These are phyloP conservation scores for Cyamopsis tetragonoloba DNA, from an alignment of 306 rosid genomes.

Conservation along the genomic window DNA sequence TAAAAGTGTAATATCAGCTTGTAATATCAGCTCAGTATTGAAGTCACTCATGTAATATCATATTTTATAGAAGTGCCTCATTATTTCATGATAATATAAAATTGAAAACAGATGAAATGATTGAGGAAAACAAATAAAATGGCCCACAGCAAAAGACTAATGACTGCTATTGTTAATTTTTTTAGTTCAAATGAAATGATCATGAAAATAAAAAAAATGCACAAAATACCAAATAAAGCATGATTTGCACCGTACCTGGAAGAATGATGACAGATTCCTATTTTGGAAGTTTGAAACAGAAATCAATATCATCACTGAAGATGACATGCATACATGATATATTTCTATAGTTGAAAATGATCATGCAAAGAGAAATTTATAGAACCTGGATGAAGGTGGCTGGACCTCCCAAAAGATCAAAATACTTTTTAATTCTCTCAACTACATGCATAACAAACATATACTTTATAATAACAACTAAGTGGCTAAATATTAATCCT, in stretches of 20 bases:
- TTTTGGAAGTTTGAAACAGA: conserved; percentile 92
- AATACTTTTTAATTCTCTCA: conserved; percentile 78
- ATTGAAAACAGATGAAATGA: neutral
- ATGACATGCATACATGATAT: neutral
- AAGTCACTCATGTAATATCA: too few relatives aligned
- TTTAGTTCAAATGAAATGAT: neutral
- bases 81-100: neutral
- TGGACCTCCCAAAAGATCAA: conserved; percentile 86
- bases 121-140: neutral
- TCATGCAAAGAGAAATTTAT: neutral
- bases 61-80: neutral
- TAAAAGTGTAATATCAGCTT: too few relatives aligned
- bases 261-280: conserved; percentile 91
- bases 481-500: neutral
- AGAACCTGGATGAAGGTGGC: conserved; percentile 94
- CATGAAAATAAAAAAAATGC: neutral
- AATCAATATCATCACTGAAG: conserved; percentile 79
- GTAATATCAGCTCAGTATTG: too few relatives aligned
- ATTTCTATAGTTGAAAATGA: neutral
- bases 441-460: conserved; percentile 44
- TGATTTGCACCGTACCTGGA: conserved; percentile 57
- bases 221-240: neutral
- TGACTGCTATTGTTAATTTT: neutral
- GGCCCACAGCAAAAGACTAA: neutral
- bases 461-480: neutral